Conservation (phyloP, 176 grass and related monocot genomes). For the Cymbopogon citratus region DNA sequence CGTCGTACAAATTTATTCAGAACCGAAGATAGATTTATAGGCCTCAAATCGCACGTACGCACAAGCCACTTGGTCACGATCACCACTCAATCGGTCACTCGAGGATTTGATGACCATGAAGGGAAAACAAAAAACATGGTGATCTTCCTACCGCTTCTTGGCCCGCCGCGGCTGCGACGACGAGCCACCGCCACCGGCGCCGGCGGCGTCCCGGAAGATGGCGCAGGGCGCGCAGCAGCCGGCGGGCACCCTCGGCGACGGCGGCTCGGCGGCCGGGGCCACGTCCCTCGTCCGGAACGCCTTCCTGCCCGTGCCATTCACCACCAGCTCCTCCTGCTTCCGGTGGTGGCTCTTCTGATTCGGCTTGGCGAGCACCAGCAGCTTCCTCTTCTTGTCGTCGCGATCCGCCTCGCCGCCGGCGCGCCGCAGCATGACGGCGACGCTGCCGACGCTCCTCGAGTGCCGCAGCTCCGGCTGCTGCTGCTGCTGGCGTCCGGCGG, state of each 20-base stretch:
- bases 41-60: not conserved
- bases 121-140: not conserved
- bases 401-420: not conserved
- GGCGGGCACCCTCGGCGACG: conserved; percentile 45
- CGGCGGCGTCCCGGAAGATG: conserved; percentile 32
- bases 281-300: conserved; percentile 31
- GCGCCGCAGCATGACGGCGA: conserved; percentile 2
- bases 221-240: conserved; percentile 50
- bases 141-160: not conserved
- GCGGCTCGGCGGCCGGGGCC: conserved; percentile 36
- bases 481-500: not conserved
- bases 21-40: not conserved
- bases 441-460: conserved; percentile 51
- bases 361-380: not conserved
- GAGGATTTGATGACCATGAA: too few species aligned
- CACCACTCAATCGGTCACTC: not conserved
- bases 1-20: not conserved
- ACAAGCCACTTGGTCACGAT: not conserved
- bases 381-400: not conserved
- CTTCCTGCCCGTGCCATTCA: not conserved
- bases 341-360: not conserved
- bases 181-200: not conserved
- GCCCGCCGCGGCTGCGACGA: not conserved
- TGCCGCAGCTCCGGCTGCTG: conserved; percentile 35
- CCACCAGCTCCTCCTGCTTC: not conserved